phyloP scores from a whole-genome alignment of 495 filamentous ascomycete species.

The Xylaria acuta region DNA sequence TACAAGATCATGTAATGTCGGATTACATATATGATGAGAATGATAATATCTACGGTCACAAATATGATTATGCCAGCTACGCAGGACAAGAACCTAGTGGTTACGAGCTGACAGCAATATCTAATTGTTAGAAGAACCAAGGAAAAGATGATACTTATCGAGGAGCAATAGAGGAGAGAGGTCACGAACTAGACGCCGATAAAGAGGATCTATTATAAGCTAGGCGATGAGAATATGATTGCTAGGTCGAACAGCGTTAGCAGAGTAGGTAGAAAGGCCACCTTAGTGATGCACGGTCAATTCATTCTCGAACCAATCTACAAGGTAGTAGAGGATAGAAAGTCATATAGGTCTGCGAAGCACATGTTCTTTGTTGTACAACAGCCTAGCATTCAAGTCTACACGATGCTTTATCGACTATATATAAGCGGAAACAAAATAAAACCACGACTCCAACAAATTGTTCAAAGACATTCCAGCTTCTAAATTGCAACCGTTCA shows the following conservation, averaged over 20 bases:
- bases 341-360: background rate
- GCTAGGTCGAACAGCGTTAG: background rate
- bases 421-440: background rate
- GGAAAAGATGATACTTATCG: background rate
- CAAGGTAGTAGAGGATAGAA: background rate
- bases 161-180: background rate
- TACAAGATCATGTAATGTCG: slow-evolving; percentile 8
- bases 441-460: slow-evolving; percentile 2
- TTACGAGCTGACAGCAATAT: background rate
- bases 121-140: background rate
- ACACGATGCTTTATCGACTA: background rate
- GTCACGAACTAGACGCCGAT: background rate
- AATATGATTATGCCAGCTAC: background rate
- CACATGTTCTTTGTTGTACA: background rate
- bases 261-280: background rate
- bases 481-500: background rate
- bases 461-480: background rate
- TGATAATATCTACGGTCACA: background rate
- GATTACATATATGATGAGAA: slow-evolving; percentile 6
- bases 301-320: background rate
- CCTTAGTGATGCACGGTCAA: background rate
- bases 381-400: background rate
- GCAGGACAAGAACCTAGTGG: background rate
- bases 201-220: background rate
- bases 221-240: background rate